These are phyloP conservation scores for Wolfiporia cocos DNA, from an alignment of 1,284 basidiomycete genomes.

Conservation along the genomic window DNA sequence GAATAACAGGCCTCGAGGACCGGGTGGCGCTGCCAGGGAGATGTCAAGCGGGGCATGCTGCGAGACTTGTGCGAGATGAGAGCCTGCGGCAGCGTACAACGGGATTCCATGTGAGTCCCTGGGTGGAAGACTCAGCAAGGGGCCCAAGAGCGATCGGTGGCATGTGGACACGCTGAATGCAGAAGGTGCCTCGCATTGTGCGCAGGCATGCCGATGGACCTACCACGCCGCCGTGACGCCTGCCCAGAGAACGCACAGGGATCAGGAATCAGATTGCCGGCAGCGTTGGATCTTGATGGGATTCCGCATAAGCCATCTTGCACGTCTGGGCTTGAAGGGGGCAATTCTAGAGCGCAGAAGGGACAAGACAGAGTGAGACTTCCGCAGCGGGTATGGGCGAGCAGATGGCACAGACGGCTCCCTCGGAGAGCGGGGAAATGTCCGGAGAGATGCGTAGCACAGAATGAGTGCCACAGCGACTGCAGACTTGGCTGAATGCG, in stretches of 20 bases:
- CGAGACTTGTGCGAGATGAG: background rate
- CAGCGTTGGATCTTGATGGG: background rate
- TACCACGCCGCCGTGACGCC: too few species aligned
- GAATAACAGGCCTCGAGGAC: too few species aligned
- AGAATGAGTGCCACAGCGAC: background rate
- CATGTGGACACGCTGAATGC: conserved; percentile 1
- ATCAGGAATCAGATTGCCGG: background rate
- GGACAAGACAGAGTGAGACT: background rate
- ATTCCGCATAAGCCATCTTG: background rate
- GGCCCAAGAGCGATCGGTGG: background rate
- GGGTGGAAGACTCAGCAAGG: too few species aligned
- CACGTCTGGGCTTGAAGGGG: background rate
- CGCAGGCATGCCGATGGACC: too few species aligned
- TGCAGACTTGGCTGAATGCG: background rate
- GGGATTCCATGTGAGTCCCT: too few species aligned
- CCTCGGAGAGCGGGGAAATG: too few species aligned
- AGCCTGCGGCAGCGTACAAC: too few species aligned
- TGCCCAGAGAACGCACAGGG: background rate
- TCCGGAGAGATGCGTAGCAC: background rate
- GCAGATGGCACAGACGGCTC: too few species aligned
- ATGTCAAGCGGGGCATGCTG: background rate
- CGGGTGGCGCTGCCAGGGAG: background rate
- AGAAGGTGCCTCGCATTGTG: background rate
- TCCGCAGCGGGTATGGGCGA: too few species aligned
- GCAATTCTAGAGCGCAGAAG: background rate